phyloP scores from a whole-genome alignment of 768 basidiomycete species.

The Gloeophyllum trabeum region DNA sequence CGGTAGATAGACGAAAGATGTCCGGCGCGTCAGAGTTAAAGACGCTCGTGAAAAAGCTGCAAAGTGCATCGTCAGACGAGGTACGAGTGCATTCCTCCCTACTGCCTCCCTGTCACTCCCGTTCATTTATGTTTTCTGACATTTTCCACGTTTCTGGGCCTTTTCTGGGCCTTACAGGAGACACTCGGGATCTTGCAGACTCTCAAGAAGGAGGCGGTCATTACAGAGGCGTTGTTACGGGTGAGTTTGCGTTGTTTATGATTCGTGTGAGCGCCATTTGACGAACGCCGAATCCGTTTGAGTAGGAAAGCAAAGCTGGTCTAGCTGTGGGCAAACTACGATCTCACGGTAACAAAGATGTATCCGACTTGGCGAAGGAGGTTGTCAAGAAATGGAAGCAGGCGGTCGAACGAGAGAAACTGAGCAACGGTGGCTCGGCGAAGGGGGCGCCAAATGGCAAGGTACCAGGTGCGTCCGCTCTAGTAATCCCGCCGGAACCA shows the following conservation, averaged over 20 bases:
- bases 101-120: conserved; percentile 23
- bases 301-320: conserved; percentile 84
- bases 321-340: conserved; percentile 89
- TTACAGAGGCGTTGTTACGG: conserved; percentile 65
- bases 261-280: not conserved
- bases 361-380: conserved; percentile 80
- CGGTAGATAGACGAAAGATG: too few species aligned
- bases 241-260: conserved; percentile 33
- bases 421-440: conserved; percentile 27
- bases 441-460: conserved; percentile 12
- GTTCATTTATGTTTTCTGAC: conserved; percentile 4
- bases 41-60: conserved; percentile 72
- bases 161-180: conserved; percentile 38
- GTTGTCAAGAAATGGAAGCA: conserved; percentile 88
- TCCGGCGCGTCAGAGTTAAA: conserved; percentile 49
- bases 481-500: conserved; percentile 1
- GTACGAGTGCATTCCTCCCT: conserved; percentile 31
- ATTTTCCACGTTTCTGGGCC: conserved; percentile 16
- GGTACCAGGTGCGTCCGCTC: conserved; percentile 23
- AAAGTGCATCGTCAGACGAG: conserved; percentile 45
- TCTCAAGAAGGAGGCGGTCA: conserved; percentile 55
- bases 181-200: conserved; percentile 45
- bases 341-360: conserved; percentile 55
- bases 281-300: not conserved
- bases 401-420: conserved; percentile 59